Percentiles rank a stretch among this genome's conserved stretches.
phyloP scores from a whole-genome alignment of 1,284 basidiomycete species.

The Phellopilus nigrolimitatus region DNA sequence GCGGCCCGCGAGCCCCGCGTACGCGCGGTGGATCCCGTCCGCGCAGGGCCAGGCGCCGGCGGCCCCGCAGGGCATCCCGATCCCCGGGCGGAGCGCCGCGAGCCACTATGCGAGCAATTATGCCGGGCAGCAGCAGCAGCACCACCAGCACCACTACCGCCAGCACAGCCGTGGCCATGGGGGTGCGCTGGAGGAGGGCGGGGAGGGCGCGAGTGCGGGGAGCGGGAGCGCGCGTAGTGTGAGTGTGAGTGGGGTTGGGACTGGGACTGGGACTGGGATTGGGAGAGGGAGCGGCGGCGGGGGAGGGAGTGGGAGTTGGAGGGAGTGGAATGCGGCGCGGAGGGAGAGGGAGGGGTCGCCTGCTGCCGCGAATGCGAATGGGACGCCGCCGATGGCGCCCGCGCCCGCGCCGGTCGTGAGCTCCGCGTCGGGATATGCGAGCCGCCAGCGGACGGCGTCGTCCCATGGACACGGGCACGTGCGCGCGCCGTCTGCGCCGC shows the following conservation, averaged over 20 bases:
- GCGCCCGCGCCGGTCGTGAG: background rate
- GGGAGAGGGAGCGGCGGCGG: conserved; percentile 3
- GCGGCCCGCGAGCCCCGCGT: conserved; percentile 16
- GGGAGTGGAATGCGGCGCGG: conserved; percentile 13
- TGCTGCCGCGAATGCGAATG: too few relatives aligned
- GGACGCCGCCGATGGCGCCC: too few relatives aligned
- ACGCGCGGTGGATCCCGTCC: conserved; percentile 14
- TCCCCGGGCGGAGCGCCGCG: conserved; percentile 3
- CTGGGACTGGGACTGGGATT: background rate
- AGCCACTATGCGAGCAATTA: background rate
- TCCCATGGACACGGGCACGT: background rate
- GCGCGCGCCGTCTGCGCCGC: conserved; percentile 5
- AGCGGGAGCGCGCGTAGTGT: background rate
- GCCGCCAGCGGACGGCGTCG: background rate
- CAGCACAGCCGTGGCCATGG: too few relatives aligned
- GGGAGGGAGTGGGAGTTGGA: conserved; percentile 14
- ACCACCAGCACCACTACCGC: too few relatives aligned
- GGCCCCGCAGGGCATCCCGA: background rate
- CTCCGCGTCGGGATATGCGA: background rate
- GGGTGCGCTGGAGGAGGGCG: background rate
- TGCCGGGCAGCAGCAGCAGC: too few relatives aligned
- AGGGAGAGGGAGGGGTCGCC: too few relatives aligned
- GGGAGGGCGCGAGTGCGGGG: background rate
- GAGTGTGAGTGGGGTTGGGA: background rate
- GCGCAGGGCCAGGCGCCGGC: background rate